These are phyloP conservation scores for Taiozyma sp. DNA, from an alignment of 1,139 yeast species.

Conservation along the genomic window DNA sequence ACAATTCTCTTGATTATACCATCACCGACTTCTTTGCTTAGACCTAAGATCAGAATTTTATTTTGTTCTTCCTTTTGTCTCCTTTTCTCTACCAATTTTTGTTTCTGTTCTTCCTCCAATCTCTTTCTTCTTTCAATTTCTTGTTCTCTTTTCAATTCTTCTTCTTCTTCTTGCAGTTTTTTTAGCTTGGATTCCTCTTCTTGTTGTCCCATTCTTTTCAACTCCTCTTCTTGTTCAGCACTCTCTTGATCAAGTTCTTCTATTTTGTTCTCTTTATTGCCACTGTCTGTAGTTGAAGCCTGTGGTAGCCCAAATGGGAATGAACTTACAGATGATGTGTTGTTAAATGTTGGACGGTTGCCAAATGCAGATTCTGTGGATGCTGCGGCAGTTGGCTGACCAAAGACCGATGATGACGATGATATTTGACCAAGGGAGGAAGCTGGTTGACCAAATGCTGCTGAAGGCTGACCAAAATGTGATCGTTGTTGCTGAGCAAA, in stretches of 20 bases:
- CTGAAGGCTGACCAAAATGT: not conserved
- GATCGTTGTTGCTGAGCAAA: not conserved
- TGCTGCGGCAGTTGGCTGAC: not conserved
- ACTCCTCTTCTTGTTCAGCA: constrained; percentile 2
- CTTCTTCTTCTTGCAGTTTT: not conserved
- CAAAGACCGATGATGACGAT: not conserved
- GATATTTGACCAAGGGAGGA: not conserved
- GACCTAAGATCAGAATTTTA: constrained; percentile 9
- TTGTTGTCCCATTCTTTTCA: constrained; percentile 9
- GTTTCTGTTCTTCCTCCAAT: constrained; percentile 6
- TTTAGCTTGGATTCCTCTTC: constrained; percentile 3
- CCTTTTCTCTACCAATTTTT: constrained; percentile 10
- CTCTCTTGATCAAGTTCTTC: constrained; percentile 1
- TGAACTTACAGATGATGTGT: not conserved
- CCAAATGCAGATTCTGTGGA: not conserved
- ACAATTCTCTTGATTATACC: constrained; percentile 24
- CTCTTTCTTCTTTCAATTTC: constrained; percentile 6
- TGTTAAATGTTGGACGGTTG: not conserved
- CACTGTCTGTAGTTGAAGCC: not conserved
- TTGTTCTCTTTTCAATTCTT: constrained; percentile 5
- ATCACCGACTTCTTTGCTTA: constrained; percentile 22
- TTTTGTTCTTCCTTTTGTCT: constrained; percentile 14
- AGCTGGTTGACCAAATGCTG: not conserved
- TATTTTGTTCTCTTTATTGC: constrained; percentile 4
- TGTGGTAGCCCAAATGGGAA: not conserved